Base-by-base conservation (phyloP, 169 alveolate genomes). In the Plasmodium fragile region DNA sequence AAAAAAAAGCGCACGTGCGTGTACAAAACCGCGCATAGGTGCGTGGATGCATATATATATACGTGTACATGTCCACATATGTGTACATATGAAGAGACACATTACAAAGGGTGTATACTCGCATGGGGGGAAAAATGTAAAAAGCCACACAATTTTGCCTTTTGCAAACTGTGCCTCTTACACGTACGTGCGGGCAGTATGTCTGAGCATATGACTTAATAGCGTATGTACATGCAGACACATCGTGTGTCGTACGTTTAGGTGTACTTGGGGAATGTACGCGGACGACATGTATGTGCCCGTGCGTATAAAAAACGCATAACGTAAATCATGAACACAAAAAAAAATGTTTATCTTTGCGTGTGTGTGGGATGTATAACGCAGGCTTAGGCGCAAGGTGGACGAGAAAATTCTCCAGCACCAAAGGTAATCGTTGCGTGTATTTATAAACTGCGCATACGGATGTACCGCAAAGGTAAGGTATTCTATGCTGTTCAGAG, bases 191-290 rank as follows among this genome's bases (percentile, higher is more conserved):
- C 4, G 25, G 22, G 36, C 28, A 36, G 75, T 11, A 3, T 22
- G 75, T 25, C 36, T 65, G 36, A 25, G 75, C 28, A 65, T 65
- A 25, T 65, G 36, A 25, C 75, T 49, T 65, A 16, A 65, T 2
- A 65, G 75, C 75, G 75, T 65, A 65, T 65, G 75, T 65, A 65
- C 75, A 65, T 65, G 75, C 36, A 65, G 75, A 8, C n/a, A 34
- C 4, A 59, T 45, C 18, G 55, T 45, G 18, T 13, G 55, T 45
- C 55, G 18, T 13, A 45, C 55, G 55, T 59, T 18, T 59, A 59
- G 28, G 75, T 59, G 34, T 22, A 59, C 34, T n/a, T 59, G 75
- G 75, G 34, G 0, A 1, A 59, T 6, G 10, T 34, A 59, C 36
- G 16, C 11, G 13, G 4, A 65, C 30, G 32, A 36, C 8, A 18